Base-by-base conservation (phyloP, 2,329 filamentous ascomycete genomes). In the Microdochium nivale region DNA sequence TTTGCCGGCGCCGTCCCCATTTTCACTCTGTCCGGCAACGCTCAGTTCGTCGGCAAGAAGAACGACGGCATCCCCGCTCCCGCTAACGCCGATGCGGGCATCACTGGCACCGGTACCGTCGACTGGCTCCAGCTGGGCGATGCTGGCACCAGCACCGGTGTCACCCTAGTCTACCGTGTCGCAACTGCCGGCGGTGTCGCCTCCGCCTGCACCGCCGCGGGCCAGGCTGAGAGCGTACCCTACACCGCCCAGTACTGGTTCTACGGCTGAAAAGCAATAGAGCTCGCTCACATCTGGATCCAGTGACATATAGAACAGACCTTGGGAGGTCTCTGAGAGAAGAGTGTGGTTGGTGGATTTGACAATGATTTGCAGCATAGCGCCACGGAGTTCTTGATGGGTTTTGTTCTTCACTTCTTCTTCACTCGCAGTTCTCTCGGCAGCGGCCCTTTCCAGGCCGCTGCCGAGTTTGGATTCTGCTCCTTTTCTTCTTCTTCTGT, bases 161-260 rank as follows among this genome's bases (percentile, higher is more conserved):
- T 72, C 47, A 62, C 60, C 32, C 59, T 64, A 30, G 75, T 81
- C 49, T 83, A 80, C 65, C 77, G 79, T 47, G 79, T 83, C 47
- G 56, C 70, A 53, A 82, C 79, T 1, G 72, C 76, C 14, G 79
- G 79, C 2, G 79, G 79, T 23, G 64, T 55, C 54, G 61, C 72
- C 1, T 63, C 74, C 59, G 59, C 68, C 3, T 83, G 79, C 62
- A 55, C 55, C 46, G 53, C 51, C 1, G 65, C 64, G 1, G 66
- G 66, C n/a, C 69, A 72, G 43, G 54, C 60, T 19, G 71, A 77
- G 59, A 82, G 78, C 63, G 74, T 80, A 25, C 71, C 74, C 2
- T 83, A 83, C 62, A 60, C 78, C 1, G 70, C 79, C n/a, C 72
- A 70, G 57, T 83, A 83, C 67, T 83, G 79, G 78, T 74, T 82